Evolutionary conservation across 768 basidiomycete species (phyloP).

Genomic region (Inosperma sp.): DNA sequence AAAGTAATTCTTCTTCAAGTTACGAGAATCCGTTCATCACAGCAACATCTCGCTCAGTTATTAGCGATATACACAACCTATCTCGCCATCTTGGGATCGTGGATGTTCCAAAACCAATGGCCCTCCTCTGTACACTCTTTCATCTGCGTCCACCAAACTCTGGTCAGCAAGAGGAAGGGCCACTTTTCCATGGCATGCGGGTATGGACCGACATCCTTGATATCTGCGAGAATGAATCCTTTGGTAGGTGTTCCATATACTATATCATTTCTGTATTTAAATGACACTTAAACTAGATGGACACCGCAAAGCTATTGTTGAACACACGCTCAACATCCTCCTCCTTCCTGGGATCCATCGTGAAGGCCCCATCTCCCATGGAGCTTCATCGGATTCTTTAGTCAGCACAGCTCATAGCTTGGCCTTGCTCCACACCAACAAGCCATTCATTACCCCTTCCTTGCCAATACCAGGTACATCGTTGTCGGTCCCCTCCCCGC

Average conservation of each 20-base stretch:
- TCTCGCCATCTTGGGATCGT: constrained; percentile 56
- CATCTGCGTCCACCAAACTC: constrained; percentile 36
- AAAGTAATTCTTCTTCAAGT: constrained; percentile 30
- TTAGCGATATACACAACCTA: constrained; percentile 65
- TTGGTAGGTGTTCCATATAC: constrained; percentile 44
- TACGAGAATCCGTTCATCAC: constrained; percentile 80
- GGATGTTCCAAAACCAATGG: constrained; percentile 64
- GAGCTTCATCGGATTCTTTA: constrained; percentile 37
- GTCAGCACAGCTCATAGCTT: constrained; percentile 30
- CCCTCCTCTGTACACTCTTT: constrained; percentile 55
- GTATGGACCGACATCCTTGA: constrained; percentile 76
- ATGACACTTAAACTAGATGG: constrained; percentile 47
- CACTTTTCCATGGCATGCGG: constrained; percentile 57
- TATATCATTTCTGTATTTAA: not conserved
- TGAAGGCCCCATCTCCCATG: constrained; percentile 35
- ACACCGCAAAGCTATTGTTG: constrained; percentile 66
- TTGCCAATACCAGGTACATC: constrained; percentile 57
- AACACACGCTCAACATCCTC: constrained; percentile 75
- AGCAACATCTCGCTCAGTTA: constrained; percentile 66
- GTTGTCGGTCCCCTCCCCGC: constrained; percentile 56
- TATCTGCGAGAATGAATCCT: constrained; percentile 73
- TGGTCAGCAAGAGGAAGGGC: constrained; percentile 29
- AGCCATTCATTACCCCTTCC: constrained; percentile 41
- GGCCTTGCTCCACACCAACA: constrained; percentile 25
- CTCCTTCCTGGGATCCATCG: constrained; percentile 69